A percentile compares a stretch with the other conserved stretches of the same genome.
These are phyloP conservation scores for Syncephalastrum contaminatum DNA, from an alignment of 371 early-diverging fungal species.

Conservation along the genomic window DNA sequence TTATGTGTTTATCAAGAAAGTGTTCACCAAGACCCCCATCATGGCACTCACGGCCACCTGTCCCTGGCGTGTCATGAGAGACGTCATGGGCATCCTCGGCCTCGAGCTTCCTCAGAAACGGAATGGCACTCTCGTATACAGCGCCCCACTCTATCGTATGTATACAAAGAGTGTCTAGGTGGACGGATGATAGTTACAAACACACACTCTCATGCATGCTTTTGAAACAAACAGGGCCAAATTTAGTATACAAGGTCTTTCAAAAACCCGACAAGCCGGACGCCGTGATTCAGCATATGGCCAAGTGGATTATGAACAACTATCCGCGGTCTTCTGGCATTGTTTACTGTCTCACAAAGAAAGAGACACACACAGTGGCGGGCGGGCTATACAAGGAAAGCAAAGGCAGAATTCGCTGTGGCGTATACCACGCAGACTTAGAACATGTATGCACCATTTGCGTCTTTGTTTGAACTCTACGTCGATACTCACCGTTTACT, in stretches of 20 bases:
- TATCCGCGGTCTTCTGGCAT: conserved; percentile 73
- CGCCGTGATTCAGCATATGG: conserved; percentile 64
- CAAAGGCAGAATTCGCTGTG: conserved; percentile 51
- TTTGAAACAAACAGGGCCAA: conserved; percentile 42
- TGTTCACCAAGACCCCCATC: conserved; percentile 73
- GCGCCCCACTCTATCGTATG: conserved; percentile 54
- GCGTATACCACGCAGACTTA: conserved; percentile 84
- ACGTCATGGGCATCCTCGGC: conserved; percentile 62
- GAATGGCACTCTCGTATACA: conserved; percentile 52
- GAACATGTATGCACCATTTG: conserved; percentile 41
- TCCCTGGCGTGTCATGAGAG: conserved; percentile 66
- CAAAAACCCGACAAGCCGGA: conserved; percentile 50
- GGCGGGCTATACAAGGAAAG: conserved; percentile 54
- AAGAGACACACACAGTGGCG: conserved; percentile 74
- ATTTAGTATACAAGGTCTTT: conserved; percentile 72
- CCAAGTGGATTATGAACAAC: conserved; percentile 61
- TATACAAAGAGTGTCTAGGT: neutral
- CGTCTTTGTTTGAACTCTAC: neutral
- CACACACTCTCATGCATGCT: neutral
- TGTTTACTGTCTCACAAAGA: conserved; percentile 80
- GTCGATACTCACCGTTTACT: neutral
- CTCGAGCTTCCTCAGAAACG: conserved; percentile 37
- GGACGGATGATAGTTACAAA: neutral
- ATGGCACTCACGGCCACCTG: conserved; percentile 93
- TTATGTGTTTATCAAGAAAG: conserved; percentile 7